Base-by-base conservation (phyloP, 208 protist genomes). In the Naegleria gruberi region DNA sequence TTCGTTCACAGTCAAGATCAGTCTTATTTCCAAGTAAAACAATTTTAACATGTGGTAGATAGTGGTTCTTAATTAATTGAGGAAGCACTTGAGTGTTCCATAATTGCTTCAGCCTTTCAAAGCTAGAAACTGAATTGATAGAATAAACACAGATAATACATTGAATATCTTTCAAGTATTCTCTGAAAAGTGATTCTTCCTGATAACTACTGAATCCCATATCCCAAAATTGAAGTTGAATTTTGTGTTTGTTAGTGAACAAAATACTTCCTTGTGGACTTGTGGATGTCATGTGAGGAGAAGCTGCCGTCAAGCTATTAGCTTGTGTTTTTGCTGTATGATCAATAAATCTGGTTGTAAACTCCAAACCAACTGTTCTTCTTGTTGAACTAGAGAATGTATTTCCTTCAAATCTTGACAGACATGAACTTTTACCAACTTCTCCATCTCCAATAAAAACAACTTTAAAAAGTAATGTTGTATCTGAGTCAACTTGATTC, bases 211-310 rank as follows among this genome's bases (percentile, higher is more conserved):
- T 8, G 34, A 15, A 37, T 37, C 65, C 65, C 17, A 37, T 77
- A 77, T 77, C 65, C 65, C 65, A 77, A 77, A 77, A 77, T 77
- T 77, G 65, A 37, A 77, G 34, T 77, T 77, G 65, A 77, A 77
- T 77, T 37, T 77, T 77, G 30, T 77, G 65, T 2, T 37, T 77
- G 7, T 19, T 37, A 4, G 17, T 19, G 34, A 37, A 77, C 2
- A 8, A 7, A 12, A 77, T 77, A 37, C 30, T n/a, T 5, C 30
- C 30, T 6, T 19, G 17, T 12, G 17, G 17, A 65, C 51, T 65
- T n/a, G n/a, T n/a, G 19, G 51, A 65, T 65, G 51, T 65, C 51
- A 65, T 65, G 8, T 77, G 26, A 1, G 65, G 65, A 37, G 65
- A 77, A 4, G 65, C 65, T 77, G 65, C 65, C 4, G 4, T 51